Evolutionary conservation across 1,284 basidiomycete species (phyloP).

Genomic region (Ganoderma lingzhi): DNA sequence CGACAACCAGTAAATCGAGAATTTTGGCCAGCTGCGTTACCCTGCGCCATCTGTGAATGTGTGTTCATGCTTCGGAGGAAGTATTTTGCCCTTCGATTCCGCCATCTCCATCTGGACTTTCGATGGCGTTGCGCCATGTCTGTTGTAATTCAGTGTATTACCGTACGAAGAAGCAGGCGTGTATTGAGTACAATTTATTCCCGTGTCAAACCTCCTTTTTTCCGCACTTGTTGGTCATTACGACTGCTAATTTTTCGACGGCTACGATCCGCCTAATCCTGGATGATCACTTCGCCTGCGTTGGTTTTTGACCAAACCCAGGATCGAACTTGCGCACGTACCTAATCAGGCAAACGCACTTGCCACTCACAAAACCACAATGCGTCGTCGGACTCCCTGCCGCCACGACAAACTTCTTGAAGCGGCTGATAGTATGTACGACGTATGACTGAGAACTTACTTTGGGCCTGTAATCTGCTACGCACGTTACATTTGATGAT

Average conservation of each 20-base stretch:
- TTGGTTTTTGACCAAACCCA: not conserved
- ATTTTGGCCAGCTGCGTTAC: not conserved
- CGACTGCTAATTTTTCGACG: not conserved
- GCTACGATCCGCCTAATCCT: not conserved
- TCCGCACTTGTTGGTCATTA: not conserved
- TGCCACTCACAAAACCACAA: not conserved
- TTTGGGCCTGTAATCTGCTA: too few relatives aligned
- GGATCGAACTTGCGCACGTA: not conserved
- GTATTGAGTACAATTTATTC: slow-evolving; percentile 25
- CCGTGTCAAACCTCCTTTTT: not conserved
- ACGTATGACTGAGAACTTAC: too few relatives aligned
- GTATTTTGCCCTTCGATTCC: not conserved
- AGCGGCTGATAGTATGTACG: too few relatives aligned
- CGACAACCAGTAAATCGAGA: slow-evolving; percentile 27
- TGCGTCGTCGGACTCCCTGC: too few relatives aligned
- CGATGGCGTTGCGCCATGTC: slow-evolving; percentile 14
- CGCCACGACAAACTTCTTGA: too few relatives aligned
- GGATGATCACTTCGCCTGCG: not conserved
- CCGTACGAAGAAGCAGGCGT: slow-evolving; percentile 22
- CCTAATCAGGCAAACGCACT: not conserved
- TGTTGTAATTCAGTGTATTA: slow-evolving; percentile 27
- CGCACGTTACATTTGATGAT: too few relatives aligned
- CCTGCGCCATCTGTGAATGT: not conserved
- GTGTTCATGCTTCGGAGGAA: not conserved
- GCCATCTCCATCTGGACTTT: slow-evolving; percentile 17